Evolutionary conservation across 2,329 filamentous ascomycete species (phyloP), one percentile per base, ranked within the genome.

Genomic region (Aspergillus fructus): DNA sequence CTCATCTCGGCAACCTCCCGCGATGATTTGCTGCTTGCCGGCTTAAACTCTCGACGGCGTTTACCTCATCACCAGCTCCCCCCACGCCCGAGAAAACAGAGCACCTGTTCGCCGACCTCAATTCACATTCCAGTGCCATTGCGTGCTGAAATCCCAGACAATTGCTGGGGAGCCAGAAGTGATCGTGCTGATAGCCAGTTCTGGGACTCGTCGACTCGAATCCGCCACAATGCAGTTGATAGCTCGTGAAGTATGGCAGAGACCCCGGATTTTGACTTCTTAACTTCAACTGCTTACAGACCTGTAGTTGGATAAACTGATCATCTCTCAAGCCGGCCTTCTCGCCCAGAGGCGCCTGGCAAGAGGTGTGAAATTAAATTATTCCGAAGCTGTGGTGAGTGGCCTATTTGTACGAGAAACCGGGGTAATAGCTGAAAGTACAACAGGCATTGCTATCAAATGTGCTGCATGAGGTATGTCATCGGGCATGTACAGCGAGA

Each of bases 291-390:
- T 24, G 23, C 23, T 47, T 30, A 41, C 39, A 37, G 9, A 15
- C 43, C 34, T 13, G 47, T 51, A 49, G 19, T 46, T 30, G 27
- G 59, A 53, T 47, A 55, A 17, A 43, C 48, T 23, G 39, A 30
- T 30, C 27, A 30, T 30, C 7, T 50, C 43, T 5, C 43, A 47
- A 5, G 21, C 43, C 8, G 43, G 43, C 2, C 27, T 23, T 27
- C 43, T 47, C 43, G 43, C 43, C 5, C 43, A 47, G 21, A 47
- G 27, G 13, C 21, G 43, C 19, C 43, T 47, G 23, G 43, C 43
- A 17, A 24, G 43, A 23, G 43, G 43, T 5, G 43, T 47, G 21
- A 47, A 23, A 23, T 17, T 47, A 15, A 47, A 47, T 11, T 47
- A 47, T 33, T 21, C 43, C 2, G 43, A 47, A 47, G 43, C 43